These are phyloP conservation scores for Takakia lepidozioides DNA, from an alignment of 225 moss, liverwort and hornwort genomes.

Conservation along the genomic window DNA sequence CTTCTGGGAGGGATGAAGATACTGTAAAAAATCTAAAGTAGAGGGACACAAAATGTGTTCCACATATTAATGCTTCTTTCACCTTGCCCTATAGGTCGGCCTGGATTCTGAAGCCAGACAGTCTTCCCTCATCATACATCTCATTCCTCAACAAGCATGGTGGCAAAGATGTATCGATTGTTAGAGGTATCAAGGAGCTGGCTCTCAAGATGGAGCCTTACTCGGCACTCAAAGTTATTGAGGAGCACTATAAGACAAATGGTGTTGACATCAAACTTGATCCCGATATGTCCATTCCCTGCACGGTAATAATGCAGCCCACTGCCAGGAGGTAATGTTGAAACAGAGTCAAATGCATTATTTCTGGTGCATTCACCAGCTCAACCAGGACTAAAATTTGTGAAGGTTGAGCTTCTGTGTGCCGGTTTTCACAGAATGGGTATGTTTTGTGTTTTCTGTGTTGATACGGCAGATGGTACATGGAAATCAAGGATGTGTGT, in stretches of 20 bases:
- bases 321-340: too few relatives aligned
- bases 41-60: too few relatives aligned
- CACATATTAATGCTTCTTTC: too few relatives aligned
- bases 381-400: too few relatives aligned
- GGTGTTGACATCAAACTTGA: slow-evolving; percentile 53
- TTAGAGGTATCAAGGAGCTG: slow-evolving; percentile 61
- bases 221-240: slow-evolving; percentile 41
- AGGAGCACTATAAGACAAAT: slow-evolving; percentile 51
- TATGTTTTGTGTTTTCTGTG: too few relatives aligned
- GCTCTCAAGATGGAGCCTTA: slow-evolving; percentile 38
- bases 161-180: slow-evolving; percentile 67
- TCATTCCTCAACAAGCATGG: slow-evolving; percentile 89
- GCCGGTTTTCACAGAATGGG: too few relatives aligned
- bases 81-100: slow-evolving; percentile 52
- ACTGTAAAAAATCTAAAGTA: too few relatives aligned
- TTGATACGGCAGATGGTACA: slow-evolving; percentile 95
- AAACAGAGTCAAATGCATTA: too few relatives aligned
- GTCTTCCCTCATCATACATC: slow-evolving; percentile 79
- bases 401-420: too few relatives aligned
- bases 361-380: too few relatives aligned
- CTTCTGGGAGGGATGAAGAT: too few relatives aligned
- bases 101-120: slow-evolving; percentile 84
- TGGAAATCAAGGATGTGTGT: slow-evolving; percentile 67
- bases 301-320: slow-evolving; percentile 57
- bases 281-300: slow-evolving; percentile 63